Conservation (phyloP, 2,329 filamentous ascomycete genomes). For the Pseudomassariella vexata region DNA sequence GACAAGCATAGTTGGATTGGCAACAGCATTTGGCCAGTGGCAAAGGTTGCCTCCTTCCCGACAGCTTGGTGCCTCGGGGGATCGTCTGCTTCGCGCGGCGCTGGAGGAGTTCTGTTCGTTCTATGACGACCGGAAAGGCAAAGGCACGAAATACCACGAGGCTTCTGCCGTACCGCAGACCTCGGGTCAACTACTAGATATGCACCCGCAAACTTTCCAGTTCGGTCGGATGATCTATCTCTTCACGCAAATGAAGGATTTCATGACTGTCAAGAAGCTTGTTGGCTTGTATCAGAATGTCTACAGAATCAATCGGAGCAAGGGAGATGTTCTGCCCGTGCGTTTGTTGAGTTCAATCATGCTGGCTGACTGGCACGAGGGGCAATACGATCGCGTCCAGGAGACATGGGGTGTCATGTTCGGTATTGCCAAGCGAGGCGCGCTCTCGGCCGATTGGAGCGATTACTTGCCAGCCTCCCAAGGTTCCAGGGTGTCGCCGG, state of each 20-base stretch:
- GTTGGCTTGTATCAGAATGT: constrained; percentile 46
- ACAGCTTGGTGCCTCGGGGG: constrained; percentile 1
- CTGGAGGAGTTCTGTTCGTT: constrained; percentile 5
- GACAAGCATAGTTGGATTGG: constrained; percentile 34
- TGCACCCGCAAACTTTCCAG: constrained; percentile 13
- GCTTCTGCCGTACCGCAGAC: background rate
- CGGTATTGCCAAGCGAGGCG: constrained; percentile 40
- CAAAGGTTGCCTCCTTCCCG: constrained; percentile 17
- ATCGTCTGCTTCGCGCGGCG: background rate
- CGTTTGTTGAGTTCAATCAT: constrained; percentile 61
- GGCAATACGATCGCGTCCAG: constrained; percentile 54
- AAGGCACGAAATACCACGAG: background rate
- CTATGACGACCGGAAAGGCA: constrained; percentile 1
- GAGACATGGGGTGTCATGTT: constrained; percentile 62
- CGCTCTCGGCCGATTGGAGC: constrained; percentile 23
- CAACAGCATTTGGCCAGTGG: constrained; percentile 33
- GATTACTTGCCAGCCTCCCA: constrained; percentile 25
- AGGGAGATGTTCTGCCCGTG: constrained; percentile 37
- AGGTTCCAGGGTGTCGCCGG: constrained; percentile 33
- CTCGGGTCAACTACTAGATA: background rate
- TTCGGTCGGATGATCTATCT: constrained; percentile 36
- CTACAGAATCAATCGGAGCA: constrained; percentile 27
- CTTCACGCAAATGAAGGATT: constrained; percentile 36
- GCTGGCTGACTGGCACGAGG: constrained; percentile 53
- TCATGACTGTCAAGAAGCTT: constrained; percentile 51